These are phyloP conservation scores for Plasmodium inui DNA, from an alignment of 169 alveolate species.

Conservation along the genomic window DNA sequence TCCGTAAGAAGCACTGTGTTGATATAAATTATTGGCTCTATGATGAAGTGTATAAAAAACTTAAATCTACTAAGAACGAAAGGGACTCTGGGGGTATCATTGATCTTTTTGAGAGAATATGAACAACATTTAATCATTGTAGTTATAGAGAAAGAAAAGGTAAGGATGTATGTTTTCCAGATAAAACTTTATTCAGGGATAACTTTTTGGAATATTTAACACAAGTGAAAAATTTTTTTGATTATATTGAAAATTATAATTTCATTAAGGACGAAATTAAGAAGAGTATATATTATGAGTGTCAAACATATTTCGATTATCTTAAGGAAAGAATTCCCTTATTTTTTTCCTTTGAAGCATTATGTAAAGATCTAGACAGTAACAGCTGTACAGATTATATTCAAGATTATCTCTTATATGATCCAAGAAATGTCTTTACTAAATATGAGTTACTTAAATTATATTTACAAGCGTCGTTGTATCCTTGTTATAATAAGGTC, in stretches of 20 bases:
- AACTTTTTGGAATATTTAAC: background rate
- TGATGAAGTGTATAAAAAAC: background rate
- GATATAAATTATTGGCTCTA: background rate
- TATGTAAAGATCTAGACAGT: background rate
- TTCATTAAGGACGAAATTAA: background rate
- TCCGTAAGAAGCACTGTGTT: background rate
- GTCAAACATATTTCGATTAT: background rate
- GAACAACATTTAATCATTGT: background rate
- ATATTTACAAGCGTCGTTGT: background rate
- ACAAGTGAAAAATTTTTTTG: background rate
- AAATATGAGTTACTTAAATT: background rate
- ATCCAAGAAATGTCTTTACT: background rate
- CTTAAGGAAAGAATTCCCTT: slow-evolving; percentile 2
- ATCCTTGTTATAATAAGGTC: background rate
- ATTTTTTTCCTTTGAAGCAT: background rate
- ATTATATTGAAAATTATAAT: background rate
- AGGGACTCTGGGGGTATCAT: background rate
- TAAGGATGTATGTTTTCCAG: background rate
- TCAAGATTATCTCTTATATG: background rate
- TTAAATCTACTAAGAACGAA: background rate
- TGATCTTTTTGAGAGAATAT: background rate
- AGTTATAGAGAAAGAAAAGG: background rate
- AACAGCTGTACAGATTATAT: background rate
- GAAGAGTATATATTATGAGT: background rate
- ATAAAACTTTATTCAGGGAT: background rate